Conservation (phyloP, 805 yeast species). For the Henningerozyma blattae region DNA sequence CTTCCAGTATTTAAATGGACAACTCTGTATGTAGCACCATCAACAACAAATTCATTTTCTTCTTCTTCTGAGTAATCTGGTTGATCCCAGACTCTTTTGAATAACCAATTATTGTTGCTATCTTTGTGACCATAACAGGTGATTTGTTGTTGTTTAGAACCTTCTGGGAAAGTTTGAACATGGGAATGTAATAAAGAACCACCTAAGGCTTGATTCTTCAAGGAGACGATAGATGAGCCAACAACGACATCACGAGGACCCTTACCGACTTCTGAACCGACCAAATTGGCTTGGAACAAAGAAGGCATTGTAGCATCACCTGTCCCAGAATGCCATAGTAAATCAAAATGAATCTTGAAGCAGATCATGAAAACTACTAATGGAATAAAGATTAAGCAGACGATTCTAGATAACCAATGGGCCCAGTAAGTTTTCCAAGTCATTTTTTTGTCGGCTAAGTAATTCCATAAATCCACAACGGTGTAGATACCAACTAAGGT, state of each 20-base stretch:
- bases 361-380: slow-evolving; percentile 45
- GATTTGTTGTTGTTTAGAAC: slow-evolving; percentile 87
- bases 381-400: slow-evolving; percentile 58
- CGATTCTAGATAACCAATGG: slow-evolving; percentile 58
- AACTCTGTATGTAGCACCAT: slow-evolving; percentile 61
- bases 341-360: slow-evolving; percentile 66
- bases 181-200: slow-evolving; percentile 84
- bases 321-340: slow-evolving; percentile 65
- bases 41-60: slow-evolving; percentile 30
- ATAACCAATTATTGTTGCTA: slow-evolving; percentile 68
- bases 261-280: slow-evolving; percentile 47
- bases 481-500: slow-evolving; percentile 84
- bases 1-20: slow-evolving; percentile 60
- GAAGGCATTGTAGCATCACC: slow-evolving; percentile 75
- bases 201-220: slow-evolving; percentile 57
- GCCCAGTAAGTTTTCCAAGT: slow-evolving; percentile 35
- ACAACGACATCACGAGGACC: slow-evolving; percentile 66
- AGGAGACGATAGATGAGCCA: slow-evolving; percentile 38
- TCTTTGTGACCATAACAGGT: slow-evolving; percentile 90
- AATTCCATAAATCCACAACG: slow-evolving; percentile 74
- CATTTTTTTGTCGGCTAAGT: slow-evolving; percentile 57
- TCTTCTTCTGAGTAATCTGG: slow-evolving; percentile 20
- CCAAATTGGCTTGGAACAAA: slow-evolving; percentile 66
- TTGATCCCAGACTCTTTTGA: slow-evolving; percentile 45
- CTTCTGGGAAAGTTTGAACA: slow-evolving; percentile 73